A percentile compares a stretch with the other conserved stretches of the same genome.
These are phyloP conservation scores for Eutrema yunnanense DNA, from an alignment of 345 rosid genomes.

Conservation along the genomic window DNA sequence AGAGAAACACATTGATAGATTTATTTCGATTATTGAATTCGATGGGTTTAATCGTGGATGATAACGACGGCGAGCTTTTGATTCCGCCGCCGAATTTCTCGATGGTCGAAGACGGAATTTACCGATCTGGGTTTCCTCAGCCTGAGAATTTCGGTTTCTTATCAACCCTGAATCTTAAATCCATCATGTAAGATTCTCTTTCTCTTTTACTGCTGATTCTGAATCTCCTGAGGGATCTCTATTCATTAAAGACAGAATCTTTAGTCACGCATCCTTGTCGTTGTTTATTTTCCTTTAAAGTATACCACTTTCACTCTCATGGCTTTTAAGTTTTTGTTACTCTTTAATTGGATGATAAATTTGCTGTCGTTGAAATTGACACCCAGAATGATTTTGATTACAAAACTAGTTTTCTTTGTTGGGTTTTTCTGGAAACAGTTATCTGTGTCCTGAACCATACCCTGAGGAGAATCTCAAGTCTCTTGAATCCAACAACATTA, in stretches of 20 bases:
- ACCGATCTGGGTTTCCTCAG: slow-evolving; percentile 66
- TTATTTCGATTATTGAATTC: background rate
- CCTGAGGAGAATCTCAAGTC: slow-evolving; percentile 63
- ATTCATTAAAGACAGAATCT: background rate
- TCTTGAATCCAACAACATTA: slow-evolving; percentile 47
- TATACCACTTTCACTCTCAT: too few relatives aligned
- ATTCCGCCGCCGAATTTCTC: slow-evolving; percentile 72
- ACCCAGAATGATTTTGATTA: slow-evolving; percentile 10
- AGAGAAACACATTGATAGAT: background rate
- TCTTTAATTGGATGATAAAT: background rate
- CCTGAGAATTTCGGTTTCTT: slow-evolving; percentile 54
- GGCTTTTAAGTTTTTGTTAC: background rate
- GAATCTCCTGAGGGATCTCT: background rate
- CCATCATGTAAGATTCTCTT: slow-evolving; percentile 53
- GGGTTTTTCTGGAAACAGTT: slow-evolving; percentile 40
- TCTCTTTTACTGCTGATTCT: background rate
- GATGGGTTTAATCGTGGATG: slow-evolving; percentile 43
- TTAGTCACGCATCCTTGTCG: background rate
- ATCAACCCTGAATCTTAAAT: slow-evolving; percentile 59
- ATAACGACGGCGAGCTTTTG: slow-evolving; percentile 24
- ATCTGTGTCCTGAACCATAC: slow-evolving; percentile 76
- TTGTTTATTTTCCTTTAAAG: background rate
- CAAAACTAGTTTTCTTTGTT: background rate
- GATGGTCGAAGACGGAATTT: slow-evolving; percentile 74
- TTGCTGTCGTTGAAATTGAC: background rate